Conservation (phyloP, 768 basidiomycete species). For the Stropharia rugosoannulata region DNA sequence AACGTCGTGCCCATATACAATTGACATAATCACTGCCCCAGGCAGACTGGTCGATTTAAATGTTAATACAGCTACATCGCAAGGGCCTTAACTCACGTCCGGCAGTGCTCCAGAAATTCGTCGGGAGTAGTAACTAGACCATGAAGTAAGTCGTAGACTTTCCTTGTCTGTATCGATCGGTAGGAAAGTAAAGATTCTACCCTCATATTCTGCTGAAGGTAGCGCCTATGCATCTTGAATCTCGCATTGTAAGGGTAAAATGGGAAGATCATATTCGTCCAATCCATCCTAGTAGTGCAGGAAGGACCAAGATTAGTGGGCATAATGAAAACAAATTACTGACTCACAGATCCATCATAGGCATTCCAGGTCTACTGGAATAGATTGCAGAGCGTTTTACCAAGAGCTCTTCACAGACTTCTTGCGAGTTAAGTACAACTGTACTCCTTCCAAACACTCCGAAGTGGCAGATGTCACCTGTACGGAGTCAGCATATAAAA, state of each 20-base stretch:
- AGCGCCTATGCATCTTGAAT: conserved; percentile 27
- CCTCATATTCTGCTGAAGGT: conserved; percentile 26
- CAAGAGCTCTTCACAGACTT: no score
- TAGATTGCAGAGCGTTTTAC: no score
- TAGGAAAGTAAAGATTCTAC: conserved; percentile 17
- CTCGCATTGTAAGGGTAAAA: conserved; percentile 17
- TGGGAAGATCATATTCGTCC: neutral
- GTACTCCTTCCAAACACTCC: no score
- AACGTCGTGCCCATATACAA: conserved; percentile 4
- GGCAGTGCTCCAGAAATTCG: conserved; percentile 9
- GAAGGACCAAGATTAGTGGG: neutral
- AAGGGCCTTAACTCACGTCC: neutral
- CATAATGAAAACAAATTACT: neutral
- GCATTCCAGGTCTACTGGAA: no score
- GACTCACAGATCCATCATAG: no score
- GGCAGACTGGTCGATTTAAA: neutral
- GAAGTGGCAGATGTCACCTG: no score
- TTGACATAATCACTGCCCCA: conserved; percentile 4
- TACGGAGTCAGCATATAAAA: no score
- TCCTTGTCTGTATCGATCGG: conserved; percentile 20
- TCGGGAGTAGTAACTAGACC: conserved; percentile 9
- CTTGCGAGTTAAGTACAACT: no score
- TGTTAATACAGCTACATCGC: neutral
- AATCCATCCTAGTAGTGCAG: neutral
- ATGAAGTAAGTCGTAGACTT: conserved; percentile 17